These are phyloP conservation scores for Raphanus hybrid DNA, from an alignment of 441 rosid genomes.

Conservation along the genomic window DNA sequence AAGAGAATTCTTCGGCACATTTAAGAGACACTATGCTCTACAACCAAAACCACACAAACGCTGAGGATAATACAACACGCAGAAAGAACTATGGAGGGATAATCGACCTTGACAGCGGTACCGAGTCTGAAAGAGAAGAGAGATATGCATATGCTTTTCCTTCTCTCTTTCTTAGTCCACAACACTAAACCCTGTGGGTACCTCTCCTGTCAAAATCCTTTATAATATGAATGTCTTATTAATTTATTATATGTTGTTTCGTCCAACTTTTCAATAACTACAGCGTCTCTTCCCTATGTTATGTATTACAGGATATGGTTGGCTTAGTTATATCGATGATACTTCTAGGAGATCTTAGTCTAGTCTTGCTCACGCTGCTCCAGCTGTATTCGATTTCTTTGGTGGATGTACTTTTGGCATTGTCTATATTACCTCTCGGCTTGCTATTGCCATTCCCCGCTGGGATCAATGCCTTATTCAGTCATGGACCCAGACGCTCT, in stretches of 20 bases:
- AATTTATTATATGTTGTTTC: not conserved
- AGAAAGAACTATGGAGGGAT: conserved; percentile 72
- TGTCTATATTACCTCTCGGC: conserved; percentile 91
- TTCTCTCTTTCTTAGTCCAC: conserved; percentile 90
- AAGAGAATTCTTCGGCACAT: conserved; percentile 51
- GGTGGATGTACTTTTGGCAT: conserved; percentile 79
- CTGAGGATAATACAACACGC: conserved; percentile 53
- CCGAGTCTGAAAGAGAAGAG: conserved; percentile 88
- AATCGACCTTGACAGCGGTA: conserved; percentile 74
- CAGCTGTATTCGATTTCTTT: conserved; percentile 94
- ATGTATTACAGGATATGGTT: conserved; percentile 87
- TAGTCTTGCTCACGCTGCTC: conserved; percentile 96
- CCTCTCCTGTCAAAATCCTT: conserved; percentile 13
- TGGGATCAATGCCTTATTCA: conserved; percentile 98
- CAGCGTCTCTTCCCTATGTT: conserved; percentile 10
- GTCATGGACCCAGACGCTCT: conserved; percentile 98
- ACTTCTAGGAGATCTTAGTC: conserved; percentile 97
- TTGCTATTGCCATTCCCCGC: conserved; percentile 98
- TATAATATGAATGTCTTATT: conserved; percentile 8
- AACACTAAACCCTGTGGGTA: conserved; percentile 98
- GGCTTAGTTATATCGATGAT: conserved; percentile 96
- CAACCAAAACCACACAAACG: conserved; percentile 52
- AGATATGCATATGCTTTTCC: conserved; percentile 64
- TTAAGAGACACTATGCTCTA: conserved; percentile 52
- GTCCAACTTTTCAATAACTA: conserved; percentile 19